phyloP scores from a whole-genome alignment of 805 yeast genomes.

The Schwanniomyces sp. region DNA sequence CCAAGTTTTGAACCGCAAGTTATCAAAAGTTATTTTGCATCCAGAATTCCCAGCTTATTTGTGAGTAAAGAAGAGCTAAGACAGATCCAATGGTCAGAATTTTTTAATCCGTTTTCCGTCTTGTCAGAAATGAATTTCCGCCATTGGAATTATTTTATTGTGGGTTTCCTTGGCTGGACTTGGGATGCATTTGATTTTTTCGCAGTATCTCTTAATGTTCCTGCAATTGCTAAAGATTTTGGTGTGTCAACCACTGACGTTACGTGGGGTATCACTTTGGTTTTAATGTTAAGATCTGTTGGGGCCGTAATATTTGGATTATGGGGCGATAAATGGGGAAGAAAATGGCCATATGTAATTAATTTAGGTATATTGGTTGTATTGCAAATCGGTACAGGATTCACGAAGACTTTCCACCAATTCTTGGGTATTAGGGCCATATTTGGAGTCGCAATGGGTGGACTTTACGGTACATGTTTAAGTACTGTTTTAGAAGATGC shows the following conservation, averaged over 20 bases:
- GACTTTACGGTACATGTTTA: slow-evolving; percentile 54
- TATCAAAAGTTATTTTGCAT: slow-evolving; percentile 35
- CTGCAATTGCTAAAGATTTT: slow-evolving; percentile 47
- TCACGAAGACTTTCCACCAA: slow-evolving; percentile 53
- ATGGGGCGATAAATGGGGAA: slow-evolving; percentile 59
- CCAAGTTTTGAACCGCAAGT: slow-evolving; percentile 18
- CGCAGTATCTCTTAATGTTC: slow-evolving; percentile 52
- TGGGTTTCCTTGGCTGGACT: slow-evolving; percentile 61
- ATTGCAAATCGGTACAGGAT: slow-evolving; percentile 64
- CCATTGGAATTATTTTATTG: slow-evolving; percentile 57
- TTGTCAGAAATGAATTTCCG: slow-evolving; percentile 45
- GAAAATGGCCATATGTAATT: slow-evolving; percentile 56
- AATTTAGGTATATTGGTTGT: slow-evolving; percentile 48
- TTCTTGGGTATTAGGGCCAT: slow-evolving; percentile 63
- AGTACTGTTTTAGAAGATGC: slow-evolving; percentile 56
- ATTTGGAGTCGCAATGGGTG: slow-evolving; percentile 61
- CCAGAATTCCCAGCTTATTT: slow-evolving; percentile 50
- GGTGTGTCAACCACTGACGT: slow-evolving; percentile 47
- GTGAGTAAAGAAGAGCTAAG: slow-evolving; percentile 45
- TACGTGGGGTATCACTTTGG: slow-evolving; percentile 57
- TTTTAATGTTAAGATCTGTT: slow-evolving; percentile 8
- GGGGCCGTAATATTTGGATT: slow-evolving; percentile 65
- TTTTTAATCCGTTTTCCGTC: slow-evolving; percentile 65
- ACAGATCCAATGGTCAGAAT: slow-evolving; percentile 32
- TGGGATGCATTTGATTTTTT: slow-evolving; percentile 70